Evolutionary conservation across 495 filamentous ascomycete genomes (phyloP).

Genomic region (Hypoxylon crocopeplum): DNA sequence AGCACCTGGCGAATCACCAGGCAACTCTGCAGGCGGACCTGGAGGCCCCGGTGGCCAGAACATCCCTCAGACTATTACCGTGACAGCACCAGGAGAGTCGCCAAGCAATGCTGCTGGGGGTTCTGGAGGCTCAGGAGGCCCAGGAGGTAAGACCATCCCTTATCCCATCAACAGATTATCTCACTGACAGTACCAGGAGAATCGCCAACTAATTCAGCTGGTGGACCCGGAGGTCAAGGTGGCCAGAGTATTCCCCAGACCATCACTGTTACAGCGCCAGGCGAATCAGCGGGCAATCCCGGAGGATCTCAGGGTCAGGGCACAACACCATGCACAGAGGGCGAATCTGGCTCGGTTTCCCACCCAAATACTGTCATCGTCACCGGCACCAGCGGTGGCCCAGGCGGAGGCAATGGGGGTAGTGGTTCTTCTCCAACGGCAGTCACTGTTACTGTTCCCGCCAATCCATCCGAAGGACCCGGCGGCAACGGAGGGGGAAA

Average conservation of each 20-base stretch:
- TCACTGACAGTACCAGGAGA: slow-evolving; percentile 10
- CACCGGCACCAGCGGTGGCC: slow-evolving; percentile 19
- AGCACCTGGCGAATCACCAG: slow-evolving; percentile 8
- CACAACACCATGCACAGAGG: slow-evolving; percentile 26
- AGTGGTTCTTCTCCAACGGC: slow-evolving; percentile 20
- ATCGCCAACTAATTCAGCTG: slow-evolving; percentile 14
- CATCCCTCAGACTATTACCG: slow-evolving; percentile 21
- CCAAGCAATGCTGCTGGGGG: slow-evolving; percentile 22
- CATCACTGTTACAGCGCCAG: slow-evolving; percentile 29
- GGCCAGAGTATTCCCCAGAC: slow-evolving; percentile 24
- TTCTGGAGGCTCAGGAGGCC: slow-evolving; percentile 25
- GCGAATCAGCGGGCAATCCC: slow-evolving; percentile 20
- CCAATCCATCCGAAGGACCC: slow-evolving; percentile 14
- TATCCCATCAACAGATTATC: neutral
- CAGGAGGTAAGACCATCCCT: slow-evolving; percentile 2
- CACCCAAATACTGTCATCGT: slow-evolving; percentile 14
- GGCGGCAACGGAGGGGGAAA: slow-evolving; percentile 20
- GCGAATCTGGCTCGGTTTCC: slow-evolving; percentile 15
- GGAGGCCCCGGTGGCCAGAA: slow-evolving; percentile 21
- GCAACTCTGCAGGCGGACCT: slow-evolving; percentile 23
- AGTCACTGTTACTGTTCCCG: slow-evolving; percentile 25
- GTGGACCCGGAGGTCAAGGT: slow-evolving; percentile 17
- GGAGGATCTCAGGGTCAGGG: slow-evolving; percentile 25
- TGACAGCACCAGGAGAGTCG: slow-evolving; percentile 23
- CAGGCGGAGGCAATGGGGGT: slow-evolving; percentile 22